phyloP scores from a whole-genome alignment of 805 yeast species.

The Debaryomyces tyrocola region DNA sequence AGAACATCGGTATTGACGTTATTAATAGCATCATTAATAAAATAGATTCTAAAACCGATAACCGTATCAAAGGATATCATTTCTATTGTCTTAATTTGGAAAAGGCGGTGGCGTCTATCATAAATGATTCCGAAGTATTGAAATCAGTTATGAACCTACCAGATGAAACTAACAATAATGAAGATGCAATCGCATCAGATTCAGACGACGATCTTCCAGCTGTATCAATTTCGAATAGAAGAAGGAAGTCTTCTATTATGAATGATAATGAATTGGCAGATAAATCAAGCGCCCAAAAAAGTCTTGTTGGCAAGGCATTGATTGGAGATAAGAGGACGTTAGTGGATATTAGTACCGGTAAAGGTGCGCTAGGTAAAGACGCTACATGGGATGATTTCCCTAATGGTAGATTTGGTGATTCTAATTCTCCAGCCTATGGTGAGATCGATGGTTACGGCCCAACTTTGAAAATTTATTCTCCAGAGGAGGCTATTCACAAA shows the following conservation, averaged over 20 bases:
- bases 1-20: constrained; percentile 77
- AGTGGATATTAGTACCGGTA: constrained; percentile 78
- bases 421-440: constrained; percentile 95
- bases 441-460: constrained; percentile 98
- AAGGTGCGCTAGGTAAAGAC: constrained; percentile 80
- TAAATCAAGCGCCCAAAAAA: constrained; percentile 17
- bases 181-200: constrained; percentile 42
- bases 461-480: constrained; percentile 66
- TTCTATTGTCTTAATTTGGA: constrained; percentile 92
- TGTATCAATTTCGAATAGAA: constrained; percentile 21
- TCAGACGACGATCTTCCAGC: constrained; percentile 34
- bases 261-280: constrained; percentile 40
- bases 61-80: constrained; percentile 78
- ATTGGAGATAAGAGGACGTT: constrained; percentile 50
- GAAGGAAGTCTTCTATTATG: constrained; percentile 39
- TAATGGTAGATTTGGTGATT: constrained; percentile 93
- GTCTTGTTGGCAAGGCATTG: constrained; percentile 25
- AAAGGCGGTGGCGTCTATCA: constrained; percentile 83
- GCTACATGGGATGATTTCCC: constrained; percentile 98
- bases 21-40: constrained; percentile 61
- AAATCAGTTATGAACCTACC: constrained; percentile 38
- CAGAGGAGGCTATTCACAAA: constrained; percentile 60
- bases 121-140: constrained; percentile 60
- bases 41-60: constrained; percentile 52
- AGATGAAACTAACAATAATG: constrained; percentile 23